Conservation (phyloP, 352 stramenopile genomes). For the Phytophthora macrochlamydospora region DNA sequence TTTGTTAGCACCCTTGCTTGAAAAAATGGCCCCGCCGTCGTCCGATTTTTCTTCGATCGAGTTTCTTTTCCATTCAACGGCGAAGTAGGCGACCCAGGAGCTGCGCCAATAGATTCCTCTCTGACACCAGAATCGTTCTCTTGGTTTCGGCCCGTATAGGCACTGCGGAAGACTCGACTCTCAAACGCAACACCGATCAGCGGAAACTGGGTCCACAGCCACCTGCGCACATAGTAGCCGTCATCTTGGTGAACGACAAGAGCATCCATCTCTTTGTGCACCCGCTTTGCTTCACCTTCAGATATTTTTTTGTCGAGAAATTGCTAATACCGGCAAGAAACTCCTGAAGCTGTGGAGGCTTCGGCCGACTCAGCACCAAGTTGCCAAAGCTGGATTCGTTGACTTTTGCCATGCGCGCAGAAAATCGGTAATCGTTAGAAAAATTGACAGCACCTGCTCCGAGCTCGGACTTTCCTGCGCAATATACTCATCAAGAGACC, state of each 20-base stretch:
- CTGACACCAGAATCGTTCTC: slow-evolving; percentile 8
- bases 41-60: slow-evolving; percentile 12
- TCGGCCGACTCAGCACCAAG: slow-evolving; percentile 45
- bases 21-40: slow-evolving; percentile 12
- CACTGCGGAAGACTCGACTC: slow-evolving; percentile 57
- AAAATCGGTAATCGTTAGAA: slow-evolving; percentile 84
- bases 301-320: slow-evolving; percentile 57
- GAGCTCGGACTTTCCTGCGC: slow-evolving; percentile 59
- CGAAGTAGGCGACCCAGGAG: not conserved
- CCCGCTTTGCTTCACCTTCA: slow-evolving; percentile 53
- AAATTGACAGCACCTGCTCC: slow-evolving; percentile 70
- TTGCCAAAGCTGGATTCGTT: slow-evolving; percentile 34
- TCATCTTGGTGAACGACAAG: slow-evolving; percentile 68
- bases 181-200: slow-evolving; percentile 81
- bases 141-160: slow-evolving; percentile 18
- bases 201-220: slow-evolving; percentile 89
- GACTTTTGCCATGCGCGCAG: slow-evolving; percentile 70
- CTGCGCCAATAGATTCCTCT: slow-evolving; percentile 8
- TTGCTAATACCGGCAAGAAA: slow-evolving; percentile 71
- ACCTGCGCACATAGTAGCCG: slow-evolving; percentile 78
- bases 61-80: slow-evolving; percentile 16
- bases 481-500: slow-evolving; percentile 80
- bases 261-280: slow-evolving; percentile 69
- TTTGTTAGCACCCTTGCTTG: slow-evolving; percentile 25
- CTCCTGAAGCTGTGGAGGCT: slow-evolving; percentile 71